Percentiles rank a stretch among this genome's conserved stretches.
Evolutionary conservation across 2,329 filamentous ascomycete species (phyloP).

Genomic region (Rhinocladiella mackenziei): DNA sequence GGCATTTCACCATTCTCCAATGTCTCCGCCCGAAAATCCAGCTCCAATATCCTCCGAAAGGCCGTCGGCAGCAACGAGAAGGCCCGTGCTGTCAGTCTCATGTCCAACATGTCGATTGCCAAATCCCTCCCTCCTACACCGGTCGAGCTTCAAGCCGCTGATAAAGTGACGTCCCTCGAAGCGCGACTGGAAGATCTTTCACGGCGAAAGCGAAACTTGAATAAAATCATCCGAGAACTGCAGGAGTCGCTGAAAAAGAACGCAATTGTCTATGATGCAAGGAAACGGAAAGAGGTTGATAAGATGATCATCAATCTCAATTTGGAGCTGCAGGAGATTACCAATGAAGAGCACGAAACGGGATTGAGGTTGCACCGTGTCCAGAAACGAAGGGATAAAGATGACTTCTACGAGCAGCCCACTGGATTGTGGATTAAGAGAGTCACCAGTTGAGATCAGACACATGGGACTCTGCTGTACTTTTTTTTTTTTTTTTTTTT

Average conservation of each 20-base stretch:
- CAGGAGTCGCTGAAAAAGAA: slow-evolving; percentile 72
- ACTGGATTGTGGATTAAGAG: slow-evolving; percentile 74
- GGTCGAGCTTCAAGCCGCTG: slow-evolving; percentile 56
- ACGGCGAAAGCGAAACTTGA: slow-evolving; percentile 67
- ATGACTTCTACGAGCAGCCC: slow-evolving; percentile 50
- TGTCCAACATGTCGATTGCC: slow-evolving; percentile 33
- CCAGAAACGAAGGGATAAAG: slow-evolving; percentile 69
- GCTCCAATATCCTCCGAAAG: slow-evolving; percentile 24
- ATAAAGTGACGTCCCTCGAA: slow-evolving; percentile 64
- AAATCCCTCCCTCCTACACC: slow-evolving; percentile 62
- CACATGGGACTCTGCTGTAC: too few relatives aligned
- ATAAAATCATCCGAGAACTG: slow-evolving; percentile 69
- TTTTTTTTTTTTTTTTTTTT: not conserved
- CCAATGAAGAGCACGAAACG: slow-evolving; percentile 72
- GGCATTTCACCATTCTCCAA: slow-evolving; percentile 30
- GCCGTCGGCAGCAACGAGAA: slow-evolving; percentile 18
- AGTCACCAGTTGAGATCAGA: slow-evolving; percentile 61
- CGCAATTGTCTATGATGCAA: slow-evolving; percentile 63
- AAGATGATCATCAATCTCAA: slow-evolving; percentile 64
- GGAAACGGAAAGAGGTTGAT: slow-evolving; percentile 54
- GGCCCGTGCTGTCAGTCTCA: slow-evolving; percentile 19
- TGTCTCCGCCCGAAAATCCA: slow-evolving; percentile 22
- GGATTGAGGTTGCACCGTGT: slow-evolving; percentile 70
- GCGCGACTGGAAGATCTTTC: slow-evolving; percentile 61
- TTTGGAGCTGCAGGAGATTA: slow-evolving; percentile 66